Evolutionary conservation across 1,284 basidiomycete species (phyloP).

Genomic region (Tylopilus orsonianus): DNA sequence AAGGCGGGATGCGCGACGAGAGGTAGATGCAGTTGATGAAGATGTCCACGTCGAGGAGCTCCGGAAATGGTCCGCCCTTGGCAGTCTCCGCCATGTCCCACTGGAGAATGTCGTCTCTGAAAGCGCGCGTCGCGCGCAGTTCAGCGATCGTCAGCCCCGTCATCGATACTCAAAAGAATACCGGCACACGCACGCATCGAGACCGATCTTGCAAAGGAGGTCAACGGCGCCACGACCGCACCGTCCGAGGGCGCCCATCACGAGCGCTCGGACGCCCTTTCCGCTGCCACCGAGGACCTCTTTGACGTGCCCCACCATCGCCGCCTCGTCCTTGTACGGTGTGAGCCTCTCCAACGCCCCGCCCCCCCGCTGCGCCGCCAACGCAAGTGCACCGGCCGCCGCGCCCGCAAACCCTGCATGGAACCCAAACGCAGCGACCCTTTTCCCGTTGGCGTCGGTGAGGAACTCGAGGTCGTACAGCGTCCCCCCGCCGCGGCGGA

Average conservation of each 20-base stretch:
- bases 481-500: conserved; percentile 83
- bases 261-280: conserved; percentile 83
- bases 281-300: conserved; percentile 67
- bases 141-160: neutral
- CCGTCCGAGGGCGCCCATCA: conserved; percentile 94
- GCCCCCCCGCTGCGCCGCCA: conserved; percentile 68
- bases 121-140: neutral
- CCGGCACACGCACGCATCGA: conserved; percentile 68
- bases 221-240: conserved; percentile 98
- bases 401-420: conserved; percentile 98
- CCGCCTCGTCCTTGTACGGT: conserved; percentile 81
- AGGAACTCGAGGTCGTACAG: conserved; percentile 98
- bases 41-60: conserved; percentile 96
- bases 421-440: conserved; percentile 99
- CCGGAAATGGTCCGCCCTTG: conserved; percentile 95
- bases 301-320: conserved; percentile 78
- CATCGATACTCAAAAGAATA: neutral
- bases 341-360: conserved; percentile 67
- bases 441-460: conserved; percentile 79
- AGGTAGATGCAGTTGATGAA: conserved; percentile 99
- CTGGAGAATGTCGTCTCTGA: conserved; percentile 90
- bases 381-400: conserved; percentile 87
- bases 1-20: conserved; percentile 84
- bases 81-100: conserved; percentile 98
- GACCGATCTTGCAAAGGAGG: conserved; percentile 90